These are phyloP conservation scores for Leccinum disarticulatum DNA, from an alignment of 768 basidiomycete species.

Conservation along the genomic window DNA sequence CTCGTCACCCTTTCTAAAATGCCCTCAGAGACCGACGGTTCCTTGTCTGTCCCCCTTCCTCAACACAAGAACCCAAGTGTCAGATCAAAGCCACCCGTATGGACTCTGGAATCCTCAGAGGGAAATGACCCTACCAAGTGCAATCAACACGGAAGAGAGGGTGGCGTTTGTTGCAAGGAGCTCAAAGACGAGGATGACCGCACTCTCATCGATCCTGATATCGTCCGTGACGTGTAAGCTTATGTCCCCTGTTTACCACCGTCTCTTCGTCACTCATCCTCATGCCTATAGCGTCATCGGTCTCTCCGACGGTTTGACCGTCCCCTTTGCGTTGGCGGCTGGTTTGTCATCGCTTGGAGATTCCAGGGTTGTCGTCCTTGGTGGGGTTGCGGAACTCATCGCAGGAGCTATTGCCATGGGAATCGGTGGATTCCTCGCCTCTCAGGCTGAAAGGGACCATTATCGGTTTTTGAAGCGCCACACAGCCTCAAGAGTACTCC, in stretches of 20 bases:
- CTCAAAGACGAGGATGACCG: slow-evolving; percentile 79
- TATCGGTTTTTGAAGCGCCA: slow-evolving; percentile 77
- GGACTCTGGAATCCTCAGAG: slow-evolving; percentile 54
- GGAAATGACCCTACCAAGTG: slow-evolving; percentile 55
- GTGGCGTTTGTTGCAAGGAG: slow-evolving; percentile 86
- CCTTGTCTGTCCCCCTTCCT: slow-evolving; percentile 24
- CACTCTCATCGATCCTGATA: slow-evolving; percentile 80
- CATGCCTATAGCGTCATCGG: slow-evolving; percentile 67
- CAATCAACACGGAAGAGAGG: slow-evolving; percentile 48
- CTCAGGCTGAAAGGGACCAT: slow-evolving; percentile 95
- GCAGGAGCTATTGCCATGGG: slow-evolving; percentile 98
- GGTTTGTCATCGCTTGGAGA: slow-evolving; percentile 88
- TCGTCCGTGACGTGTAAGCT: slow-evolving; percentile 82
- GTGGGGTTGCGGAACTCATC: slow-evolving; percentile 93
- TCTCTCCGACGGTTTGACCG: slow-evolving; percentile 87
- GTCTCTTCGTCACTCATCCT: slow-evolving; percentile 3
- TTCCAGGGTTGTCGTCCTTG: slow-evolving; percentile 88
- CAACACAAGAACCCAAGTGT: slow-evolving; percentile 7
- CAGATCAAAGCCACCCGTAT: slow-evolving; percentile 52
- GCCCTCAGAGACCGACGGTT: slow-evolving; percentile 16
- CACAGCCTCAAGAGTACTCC: slow-evolving; percentile 78
- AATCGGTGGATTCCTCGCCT: slow-evolving; percentile 95
- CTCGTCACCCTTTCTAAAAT: slow-evolving; percentile 9
- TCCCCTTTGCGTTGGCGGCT: slow-evolving; percentile 89
- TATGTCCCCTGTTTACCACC: not conserved